Percentiles rank a stretch among this genome's conserved stretches.
Evolutionary conservation across 1,139 yeast genomes (phyloP).

Genomic region (Lodderomyces beijingensis): DNA sequence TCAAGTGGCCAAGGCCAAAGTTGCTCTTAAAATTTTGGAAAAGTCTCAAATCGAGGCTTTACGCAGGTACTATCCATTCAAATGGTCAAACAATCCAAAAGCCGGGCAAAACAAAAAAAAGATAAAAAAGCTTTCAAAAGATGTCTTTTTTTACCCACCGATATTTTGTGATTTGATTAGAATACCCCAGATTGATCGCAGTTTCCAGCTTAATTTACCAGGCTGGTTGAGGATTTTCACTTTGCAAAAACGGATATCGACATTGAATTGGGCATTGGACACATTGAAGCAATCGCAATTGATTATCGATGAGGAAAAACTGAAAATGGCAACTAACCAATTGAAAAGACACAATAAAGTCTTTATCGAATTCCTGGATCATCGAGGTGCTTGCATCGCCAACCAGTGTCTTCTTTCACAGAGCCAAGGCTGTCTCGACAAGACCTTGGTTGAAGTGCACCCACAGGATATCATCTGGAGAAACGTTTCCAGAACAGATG

Average conservation of each 20-base stretch:
- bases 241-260: slow-evolving; percentile 19
- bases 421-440: slow-evolving; percentile 38
- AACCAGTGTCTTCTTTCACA: slow-evolving; percentile 50
- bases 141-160: slow-evolving; percentile 31
- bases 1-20: slow-evolving; percentile 26
- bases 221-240: slow-evolving; percentile 27
- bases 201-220: slow-evolving; percentile 22
- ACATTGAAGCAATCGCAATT: slow-evolving; percentile 17
- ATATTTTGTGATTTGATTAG: slow-evolving; percentile 15
- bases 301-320: slow-evolving; percentile 21
- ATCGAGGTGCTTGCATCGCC: slow-evolving; percentile 48
- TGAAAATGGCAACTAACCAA: slow-evolving; percentile 15
- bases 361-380: slow-evolving; percentile 49
- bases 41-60: slow-evolving; percentile 16
- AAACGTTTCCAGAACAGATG: slow-evolving; percentile 39
- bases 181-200: slow-evolving; percentile 25
- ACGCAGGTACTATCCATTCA: slow-evolving; percentile 12
- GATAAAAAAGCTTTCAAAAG: slow-evolving; percentile 2
- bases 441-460: slow-evolving; percentile 45
- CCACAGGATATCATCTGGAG: slow-evolving; percentile 61
- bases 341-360: slow-evolving; percentile 34
- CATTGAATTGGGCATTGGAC: slow-evolving; percentile 27
- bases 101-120: neutral
- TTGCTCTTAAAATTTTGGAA: slow-evolving; percentile 40
- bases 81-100: neutral